phyloP scores from a whole-genome alignment of 306 rosid genomes.

The Herpetospermum pedunculosum region DNA sequence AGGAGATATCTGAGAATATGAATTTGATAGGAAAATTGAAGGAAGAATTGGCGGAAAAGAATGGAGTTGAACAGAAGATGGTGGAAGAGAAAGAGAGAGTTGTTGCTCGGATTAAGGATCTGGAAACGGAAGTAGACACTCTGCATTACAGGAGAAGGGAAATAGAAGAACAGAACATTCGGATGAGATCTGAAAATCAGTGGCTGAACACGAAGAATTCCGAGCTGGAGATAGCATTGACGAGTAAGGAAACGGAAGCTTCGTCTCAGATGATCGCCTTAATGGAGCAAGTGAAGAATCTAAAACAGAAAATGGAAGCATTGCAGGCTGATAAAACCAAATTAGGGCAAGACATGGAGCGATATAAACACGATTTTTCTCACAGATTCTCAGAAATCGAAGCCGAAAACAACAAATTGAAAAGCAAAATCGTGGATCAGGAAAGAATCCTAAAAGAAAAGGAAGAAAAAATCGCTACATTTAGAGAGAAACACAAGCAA shows the following conservation, averaged over 20 bases:
- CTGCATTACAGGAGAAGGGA: slow-evolving; percentile 16
- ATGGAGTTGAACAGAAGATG: slow-evolving; percentile 10
- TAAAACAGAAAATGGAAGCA: slow-evolving; percentile 33
- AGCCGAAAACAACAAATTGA: slow-evolving; percentile 16
- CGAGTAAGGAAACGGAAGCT: slow-evolving; percentile 16
- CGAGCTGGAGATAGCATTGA: slow-evolving; percentile 18
- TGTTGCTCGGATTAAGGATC: slow-evolving; percentile 18
- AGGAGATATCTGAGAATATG: slow-evolving; percentile 15
- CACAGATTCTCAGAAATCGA: slow-evolving; percentile 19
- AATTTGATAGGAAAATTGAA: slow-evolving; percentile 20
- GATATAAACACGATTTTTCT: slow-evolving; percentile 20
- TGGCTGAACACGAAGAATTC: slow-evolving; percentile 23
- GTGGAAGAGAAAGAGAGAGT: slow-evolving; percentile 25
- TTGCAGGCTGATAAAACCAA: slow-evolving; percentile 27
- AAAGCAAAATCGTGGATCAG: slow-evolving; percentile 31
- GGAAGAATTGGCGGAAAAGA: slow-evolving; percentile 24
- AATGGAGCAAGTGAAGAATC: slow-evolving; percentile 14
- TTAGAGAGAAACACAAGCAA: slow-evolving; percentile 15
- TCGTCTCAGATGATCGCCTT: slow-evolving; percentile 20
- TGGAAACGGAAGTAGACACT: slow-evolving; percentile 34
- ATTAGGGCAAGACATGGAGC: slow-evolving; percentile 30
- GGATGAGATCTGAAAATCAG: slow-evolving; percentile 22
- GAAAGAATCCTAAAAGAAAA: slow-evolving; percentile 25
- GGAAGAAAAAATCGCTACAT: slow-evolving; percentile 12
- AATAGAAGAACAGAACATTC: slow-evolving; percentile 23